Conservation (phyloP, 176 grass and related monocot genomes). For the Microstegium vimineum region DNA sequence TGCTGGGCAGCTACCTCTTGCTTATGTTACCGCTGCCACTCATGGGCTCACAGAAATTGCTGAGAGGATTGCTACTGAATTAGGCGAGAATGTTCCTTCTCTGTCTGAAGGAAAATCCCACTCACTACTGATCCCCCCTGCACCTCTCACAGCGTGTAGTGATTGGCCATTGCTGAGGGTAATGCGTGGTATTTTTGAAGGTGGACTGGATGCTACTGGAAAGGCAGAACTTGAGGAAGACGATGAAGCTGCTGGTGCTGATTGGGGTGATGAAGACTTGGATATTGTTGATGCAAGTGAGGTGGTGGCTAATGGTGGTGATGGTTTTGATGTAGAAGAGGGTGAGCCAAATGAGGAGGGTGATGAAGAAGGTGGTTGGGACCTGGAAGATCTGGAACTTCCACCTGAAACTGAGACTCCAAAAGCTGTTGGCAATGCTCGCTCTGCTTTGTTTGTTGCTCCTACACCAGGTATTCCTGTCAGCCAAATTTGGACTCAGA, state of each 20-base stretch:
- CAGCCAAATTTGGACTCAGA: constrained; percentile 93
- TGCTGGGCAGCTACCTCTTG: constrained; percentile 89
- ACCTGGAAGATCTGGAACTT: constrained; percentile 92
- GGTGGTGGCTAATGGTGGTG: constrained; percentile 60
- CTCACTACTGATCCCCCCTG: constrained; percentile 74
- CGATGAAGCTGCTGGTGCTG: constrained; percentile 71
- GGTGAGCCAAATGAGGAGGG: constrained; percentile 65
- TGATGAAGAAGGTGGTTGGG: constrained; percentile 83
- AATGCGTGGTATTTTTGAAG: constrained; percentile 90
- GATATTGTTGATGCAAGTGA: constrained; percentile 76
- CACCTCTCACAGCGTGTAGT: constrained; percentile 54
- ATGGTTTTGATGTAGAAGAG: constrained; percentile 55
- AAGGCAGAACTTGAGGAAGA: constrained; percentile 66
- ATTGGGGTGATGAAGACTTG: constrained; percentile 93
- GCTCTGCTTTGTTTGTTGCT: constrained; percentile 58
- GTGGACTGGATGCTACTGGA: constrained; percentile 71
- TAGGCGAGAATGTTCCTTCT: constrained; percentile 83
- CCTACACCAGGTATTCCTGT: constrained; percentile 90
- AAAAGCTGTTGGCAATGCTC: constrained; percentile 44
- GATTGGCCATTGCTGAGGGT: constrained; percentile 98
- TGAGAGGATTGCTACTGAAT: constrained; percentile 71
- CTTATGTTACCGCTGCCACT: constrained; percentile 79
- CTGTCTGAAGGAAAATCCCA: constrained; percentile 62
- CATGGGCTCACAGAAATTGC: constrained; percentile 86
- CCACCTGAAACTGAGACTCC: constrained; percentile 79